Base-by-base conservation (phyloP, 352 stramenopile species). In the Phytophthora europaea region DNA sequence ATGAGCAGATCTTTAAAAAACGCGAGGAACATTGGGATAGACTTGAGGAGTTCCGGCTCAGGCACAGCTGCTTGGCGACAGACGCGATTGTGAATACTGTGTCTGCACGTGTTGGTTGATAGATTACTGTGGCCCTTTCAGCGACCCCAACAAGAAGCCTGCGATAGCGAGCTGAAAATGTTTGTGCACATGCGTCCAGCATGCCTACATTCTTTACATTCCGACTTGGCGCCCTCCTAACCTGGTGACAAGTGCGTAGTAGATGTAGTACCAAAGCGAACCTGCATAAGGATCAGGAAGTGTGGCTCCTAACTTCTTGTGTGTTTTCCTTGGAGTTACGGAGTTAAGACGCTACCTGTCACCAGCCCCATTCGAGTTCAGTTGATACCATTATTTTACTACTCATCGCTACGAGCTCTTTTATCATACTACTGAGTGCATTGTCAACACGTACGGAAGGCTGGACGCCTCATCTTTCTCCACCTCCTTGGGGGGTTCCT, bases 391-490 rank as follows among this genome's bases (percentile, higher is more conserved):
- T 50, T 22, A 50, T 12, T 50, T 50, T 23, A 50, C 43, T 50
- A 16, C 18, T 50, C 20, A 31, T 55, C 22, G 28, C 40, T 38
- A 50, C 47, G 53, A 43, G 48, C 43, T 45, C 7, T n/a, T 6
- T 50, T 3, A 8, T 52, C 34, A 26, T 45, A 52, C 58, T 61
- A 72, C 45, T 10, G 65, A 57, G 51, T 76, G 69, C 34, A 84
- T 67, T 16, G 76, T 75, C 15, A 88, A 64, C 26, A 90, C 84
- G 56, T 89, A 90, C 31, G 82, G 78, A 18, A 92, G 57, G 56
- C 84, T 85, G 6, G 83, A 80, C 6, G 73, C 74, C 18, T 89
- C 31, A 31, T 70, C 52, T 23, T 91, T 85, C 36, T 90, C 88
- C 53, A 90, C 85, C 9, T 67, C 74, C 60, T 89, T 91, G 22